phyloP scores from a whole-genome alignment of 169 alveolate genomes.

The Theileria luwenshuni region DNA sequence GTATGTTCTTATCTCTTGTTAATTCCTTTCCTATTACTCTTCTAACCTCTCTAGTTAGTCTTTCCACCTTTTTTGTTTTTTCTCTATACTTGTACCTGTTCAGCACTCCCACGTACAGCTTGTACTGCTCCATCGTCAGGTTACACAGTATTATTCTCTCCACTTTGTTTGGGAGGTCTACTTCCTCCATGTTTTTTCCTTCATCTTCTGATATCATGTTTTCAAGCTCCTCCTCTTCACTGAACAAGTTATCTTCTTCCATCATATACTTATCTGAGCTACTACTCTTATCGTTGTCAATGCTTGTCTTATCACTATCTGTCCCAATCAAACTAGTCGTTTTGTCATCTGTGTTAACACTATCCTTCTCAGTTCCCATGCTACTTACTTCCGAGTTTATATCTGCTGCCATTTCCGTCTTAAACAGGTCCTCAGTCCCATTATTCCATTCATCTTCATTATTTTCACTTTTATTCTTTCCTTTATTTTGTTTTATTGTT shows the following conservation, averaged over 20 bases:
- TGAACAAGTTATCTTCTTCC: no score
- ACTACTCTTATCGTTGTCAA: background rate
- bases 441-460: no score
- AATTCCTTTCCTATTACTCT: conserved; percentile 32
- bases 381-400: background rate
- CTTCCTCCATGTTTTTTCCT: background rate
- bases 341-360: background rate
- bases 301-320: background rate
- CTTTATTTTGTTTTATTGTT: conserved; percentile 30
- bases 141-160: conserved; percentile 73
- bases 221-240: no score
- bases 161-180: conserved; percentile 68
- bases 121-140: conserved; percentile 69
- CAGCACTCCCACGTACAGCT: conserved; percentile 55
- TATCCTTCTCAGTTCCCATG: background rate
- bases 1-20: conserved; percentile 73
- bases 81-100: conserved; percentile 15
- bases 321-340: no score
- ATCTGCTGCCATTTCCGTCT: background rate
- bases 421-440: background rate
- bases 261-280: background rate
- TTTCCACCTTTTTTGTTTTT: background rate
- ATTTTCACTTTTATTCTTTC: no score
- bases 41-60: background rate
- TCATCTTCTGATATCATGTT: background rate